Base-by-base conservation (phyloP, 805 yeast species). In the Candida qinlingensis region DNA sequence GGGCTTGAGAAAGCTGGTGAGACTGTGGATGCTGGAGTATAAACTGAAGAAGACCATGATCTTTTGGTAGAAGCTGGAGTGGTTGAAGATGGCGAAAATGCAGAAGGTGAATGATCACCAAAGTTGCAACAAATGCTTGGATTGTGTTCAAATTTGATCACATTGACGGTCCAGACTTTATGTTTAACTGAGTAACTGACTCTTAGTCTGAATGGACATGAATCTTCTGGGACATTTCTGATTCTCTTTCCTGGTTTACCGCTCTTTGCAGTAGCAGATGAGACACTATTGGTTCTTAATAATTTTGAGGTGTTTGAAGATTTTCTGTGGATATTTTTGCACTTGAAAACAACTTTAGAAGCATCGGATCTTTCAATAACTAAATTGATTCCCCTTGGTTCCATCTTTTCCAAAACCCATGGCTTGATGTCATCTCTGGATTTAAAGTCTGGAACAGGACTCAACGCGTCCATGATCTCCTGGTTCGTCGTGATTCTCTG, bases 341-440 rank as follows among this genome's bases (percentile, higher is more conserved):
- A 64, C 45, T 65, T 63, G 57, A 65, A 64, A 8, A 65, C 65
- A 19, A 64, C 61, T 47, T 64, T 63, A 13, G 63, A 52, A 4
- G 59, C 52, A 44, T 64, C 68, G 1, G 66, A 61, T 52, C 69
- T 56, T 45, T 64, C 69, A 51, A 66, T 63, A 6, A 65, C 68
- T 38, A 61, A 45, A 19, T 42, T 46, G 26, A 60, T 55, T 3
- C 63, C 63, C 7, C 57, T 42, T 7, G 51, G 45, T 38, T 54
- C 57, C 35, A 61, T 46, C 12, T 38, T 45, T 10, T 54, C 54
- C 37, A 54, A 54, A 31, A 61, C 42, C 64, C 64, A 61, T 12
- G 61, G 63, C 48, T 59, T 61, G 42, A 61, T 54, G 30, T 59
- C 62, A 38, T 59, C 61, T 41, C 60, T 53, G 12, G 49, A 27